A percentile compares a stretch with the other conserved stretches of the same genome.
These are phyloP conservation scores for Dipteronia sinensis DNA, from an alignment of 345 rosid genomes.

Conservation along the genomic window DNA sequence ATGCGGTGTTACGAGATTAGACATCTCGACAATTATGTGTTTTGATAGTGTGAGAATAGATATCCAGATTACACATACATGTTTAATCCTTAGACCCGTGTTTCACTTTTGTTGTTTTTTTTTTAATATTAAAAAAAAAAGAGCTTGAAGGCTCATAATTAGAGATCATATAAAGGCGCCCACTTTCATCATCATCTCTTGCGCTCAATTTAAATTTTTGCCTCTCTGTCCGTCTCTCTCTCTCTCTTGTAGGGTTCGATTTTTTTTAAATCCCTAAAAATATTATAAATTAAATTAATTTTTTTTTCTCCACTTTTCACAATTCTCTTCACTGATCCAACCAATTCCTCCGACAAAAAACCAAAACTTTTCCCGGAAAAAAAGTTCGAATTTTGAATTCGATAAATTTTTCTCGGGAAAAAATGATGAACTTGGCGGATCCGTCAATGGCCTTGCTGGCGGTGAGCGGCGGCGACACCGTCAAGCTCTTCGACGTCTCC, in stretches of 20 bases:
- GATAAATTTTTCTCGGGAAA: not conserved
- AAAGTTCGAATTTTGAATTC: not conserved
- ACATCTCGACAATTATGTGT: too few relatives aligned
- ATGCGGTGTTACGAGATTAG: too few relatives aligned
- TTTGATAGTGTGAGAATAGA: too few relatives aligned
- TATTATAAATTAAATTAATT: not conserved
- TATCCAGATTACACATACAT: too few relatives aligned
- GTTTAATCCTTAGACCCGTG: too few relatives aligned
- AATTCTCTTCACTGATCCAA: not conserved
- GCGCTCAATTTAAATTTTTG: constrained; percentile 25
- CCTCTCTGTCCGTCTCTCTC: not conserved
- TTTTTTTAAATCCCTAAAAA: constrained; percentile 8
- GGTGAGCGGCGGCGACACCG: constrained; percentile 84
- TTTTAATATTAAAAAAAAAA: not conserved
- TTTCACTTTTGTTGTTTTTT: not conserved
- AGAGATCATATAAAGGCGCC: constrained; percentile 23
- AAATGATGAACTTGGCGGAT: constrained; percentile 60
- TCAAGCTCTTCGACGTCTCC: constrained; percentile 81
- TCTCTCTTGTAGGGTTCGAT: constrained; percentile 16
- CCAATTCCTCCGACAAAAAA: not conserved
- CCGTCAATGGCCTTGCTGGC: constrained; percentile 70
- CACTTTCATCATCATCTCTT: constrained; percentile 8
- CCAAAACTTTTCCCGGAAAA: not conserved
- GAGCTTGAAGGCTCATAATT: not conserved
- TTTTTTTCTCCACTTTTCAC: not conserved